Percentiles rank a stretch among this genome's conserved stretches.
Evolutionary conservation across 2,329 filamentous ascomycete genomes (phyloP).

Genomic region (Iodosphaeria phyllophila): DNA sequence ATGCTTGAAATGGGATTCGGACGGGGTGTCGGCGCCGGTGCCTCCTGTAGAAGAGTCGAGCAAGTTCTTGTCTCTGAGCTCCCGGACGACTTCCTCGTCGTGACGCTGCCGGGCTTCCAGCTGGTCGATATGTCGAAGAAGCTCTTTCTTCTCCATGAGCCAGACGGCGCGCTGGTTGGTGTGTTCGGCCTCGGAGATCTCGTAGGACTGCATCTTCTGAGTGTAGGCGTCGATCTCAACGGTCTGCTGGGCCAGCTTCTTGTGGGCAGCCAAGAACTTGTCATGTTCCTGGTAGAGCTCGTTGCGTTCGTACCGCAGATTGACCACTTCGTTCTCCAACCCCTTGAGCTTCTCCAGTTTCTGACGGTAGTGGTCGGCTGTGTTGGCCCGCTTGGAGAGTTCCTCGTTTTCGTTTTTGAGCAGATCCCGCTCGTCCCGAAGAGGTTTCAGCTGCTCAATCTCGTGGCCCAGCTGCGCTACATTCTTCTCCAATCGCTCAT

Average conservation of each 20-base stretch:
- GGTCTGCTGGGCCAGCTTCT: conserved; percentile 16
- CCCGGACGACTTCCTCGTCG: conserved; percentile 34
- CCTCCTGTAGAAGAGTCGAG: conserved; percentile 12
- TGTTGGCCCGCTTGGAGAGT: conserved; percentile 42
- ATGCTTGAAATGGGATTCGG: conserved; percentile 17
- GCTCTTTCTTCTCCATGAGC: conserved; percentile 14
- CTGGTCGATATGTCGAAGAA: conserved; percentile 10
- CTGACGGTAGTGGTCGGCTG: conserved; percentile 40
- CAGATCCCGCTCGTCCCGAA: conserved; percentile 40
- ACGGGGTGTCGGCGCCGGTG: too few relatives aligned
- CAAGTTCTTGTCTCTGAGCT: conserved; percentile 38
- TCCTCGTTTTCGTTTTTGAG: conserved; percentile 39
- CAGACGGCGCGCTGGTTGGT: conserved; percentile 23
- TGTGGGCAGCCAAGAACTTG: conserved; percentile 10
- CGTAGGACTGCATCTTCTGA: conserved; percentile 15
- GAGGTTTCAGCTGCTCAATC: conserved; percentile 27
- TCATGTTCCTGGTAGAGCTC: conserved; percentile 21
- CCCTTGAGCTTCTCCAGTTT: conserved; percentile 39
- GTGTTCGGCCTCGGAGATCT: conserved; percentile 19
- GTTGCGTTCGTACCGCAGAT: conserved; percentile 33
- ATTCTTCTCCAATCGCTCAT: conserved; percentile 17
- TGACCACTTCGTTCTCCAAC: conserved; percentile 34
- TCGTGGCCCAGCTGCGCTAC: conserved; percentile 22
- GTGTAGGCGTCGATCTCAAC: conserved; percentile 13
- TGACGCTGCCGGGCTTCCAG: conserved; percentile 24